Percentiles rank a stretch among this genome's conserved stretches.
Evolutionary conservation across 1,284 basidiomycete genomes (phyloP).

Genomic region (Blastosporella zonata): DNA sequence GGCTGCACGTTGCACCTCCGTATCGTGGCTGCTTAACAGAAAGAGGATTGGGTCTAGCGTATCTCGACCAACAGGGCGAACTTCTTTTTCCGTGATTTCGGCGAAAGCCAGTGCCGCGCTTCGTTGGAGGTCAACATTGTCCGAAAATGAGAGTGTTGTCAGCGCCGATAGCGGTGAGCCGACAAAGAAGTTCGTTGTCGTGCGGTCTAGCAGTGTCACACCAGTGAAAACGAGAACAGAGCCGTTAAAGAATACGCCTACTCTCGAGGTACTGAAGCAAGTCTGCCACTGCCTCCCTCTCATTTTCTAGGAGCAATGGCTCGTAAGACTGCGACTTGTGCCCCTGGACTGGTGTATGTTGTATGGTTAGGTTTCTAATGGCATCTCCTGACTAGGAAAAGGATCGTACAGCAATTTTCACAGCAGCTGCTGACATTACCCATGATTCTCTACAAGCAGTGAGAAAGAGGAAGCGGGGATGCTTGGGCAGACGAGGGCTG

Average conservation of each 20-base stretch:
- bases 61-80: constrained; percentile 93
- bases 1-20: constrained; percentile 97
- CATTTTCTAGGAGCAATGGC: constrained; percentile 94
- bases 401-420: constrained; percentile 68
- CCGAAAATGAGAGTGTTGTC: constrained; percentile 97
- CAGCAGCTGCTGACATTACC: constrained; percentile 70
- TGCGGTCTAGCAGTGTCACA: constrained; percentile 64
- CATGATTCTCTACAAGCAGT: constrained; percentile 29
- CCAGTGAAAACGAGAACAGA: constrained; percentile 15
- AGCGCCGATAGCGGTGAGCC: constrained; percentile 91
- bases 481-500: constrained; percentile 16
- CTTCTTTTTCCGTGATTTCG: constrained; percentile 99
- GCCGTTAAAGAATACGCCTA: constrained; percentile 40
- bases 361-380: constrained; percentile 18
- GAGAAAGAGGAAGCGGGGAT: constrained; percentile 12
- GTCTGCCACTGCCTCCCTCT: constrained; percentile 98
- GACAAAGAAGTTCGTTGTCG: constrained; percentile 94
- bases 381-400: constrained; percentile 11
- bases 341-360: constrained; percentile 54
- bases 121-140: constrained; percentile 98
- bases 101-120: constrained; percentile 98
- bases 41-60: constrained; percentile 99
- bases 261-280: constrained; percentile 97
- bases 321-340: constrained; percentile 86
- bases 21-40: constrained; percentile 96